Evolutionary conservation across 176 grass and related monocot species (phyloP).

Genomic region (Poa annua): DNA sequence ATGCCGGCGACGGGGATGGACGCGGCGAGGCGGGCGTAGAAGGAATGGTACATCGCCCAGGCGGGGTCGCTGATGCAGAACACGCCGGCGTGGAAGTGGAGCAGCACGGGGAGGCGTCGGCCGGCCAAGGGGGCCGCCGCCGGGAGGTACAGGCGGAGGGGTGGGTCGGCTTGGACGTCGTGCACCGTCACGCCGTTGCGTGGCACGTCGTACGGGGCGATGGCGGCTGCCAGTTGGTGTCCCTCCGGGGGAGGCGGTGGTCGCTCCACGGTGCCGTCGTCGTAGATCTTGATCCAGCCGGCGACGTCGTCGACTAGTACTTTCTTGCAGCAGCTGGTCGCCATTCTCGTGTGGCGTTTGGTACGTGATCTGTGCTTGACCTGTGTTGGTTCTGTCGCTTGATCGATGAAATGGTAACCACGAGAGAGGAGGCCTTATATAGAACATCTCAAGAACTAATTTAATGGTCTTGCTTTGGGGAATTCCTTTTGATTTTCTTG

Average conservation of each 20-base stretch:
- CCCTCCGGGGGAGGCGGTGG: neutral
- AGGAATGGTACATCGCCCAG: neutral
- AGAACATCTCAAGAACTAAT: neutral
- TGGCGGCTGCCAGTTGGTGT: neutral
- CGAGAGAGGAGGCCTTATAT: neutral
- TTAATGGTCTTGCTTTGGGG: neutral
- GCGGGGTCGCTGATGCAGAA: neutral
- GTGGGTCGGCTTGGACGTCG: neutral
- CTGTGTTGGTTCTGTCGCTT: neutral
- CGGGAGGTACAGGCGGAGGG: neutral
- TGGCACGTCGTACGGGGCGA: conserved; percentile 12
- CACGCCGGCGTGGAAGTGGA: conserved; percentile 6
- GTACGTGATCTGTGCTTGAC: neutral
- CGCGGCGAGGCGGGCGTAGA: neutral
- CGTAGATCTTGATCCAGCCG: conserved; percentile 1
- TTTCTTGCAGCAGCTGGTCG: neutral
- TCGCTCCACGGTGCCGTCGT: neutral
- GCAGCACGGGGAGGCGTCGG: conserved; percentile 4
- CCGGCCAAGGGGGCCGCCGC: neutral
- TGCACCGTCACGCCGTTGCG: neutral
- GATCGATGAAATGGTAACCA: neutral
- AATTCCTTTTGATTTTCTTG: neutral
- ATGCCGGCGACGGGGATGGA: neutral
- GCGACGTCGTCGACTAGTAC: neutral
- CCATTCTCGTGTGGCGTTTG: neutral